Evolutionary conservation across 139 green algal species (phyloP), one percentile per base, ranked within the genome.

Genomic region (Picochlorum sp.): DNA sequence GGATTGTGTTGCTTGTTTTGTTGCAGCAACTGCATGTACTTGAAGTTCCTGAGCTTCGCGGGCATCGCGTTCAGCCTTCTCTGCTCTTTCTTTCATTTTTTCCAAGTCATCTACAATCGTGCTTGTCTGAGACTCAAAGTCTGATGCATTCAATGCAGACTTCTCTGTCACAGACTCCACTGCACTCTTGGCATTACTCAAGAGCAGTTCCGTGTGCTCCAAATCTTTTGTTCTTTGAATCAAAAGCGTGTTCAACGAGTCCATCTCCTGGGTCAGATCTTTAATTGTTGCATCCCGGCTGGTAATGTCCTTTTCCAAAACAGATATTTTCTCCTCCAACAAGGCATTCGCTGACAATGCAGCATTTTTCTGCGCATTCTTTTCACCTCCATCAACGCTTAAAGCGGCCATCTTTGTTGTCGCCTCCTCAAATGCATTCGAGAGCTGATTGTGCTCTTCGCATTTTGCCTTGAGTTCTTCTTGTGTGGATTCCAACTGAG

Each of bases 401-500:
- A 26, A 20, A 21, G 23, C 60, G 1, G 14, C 60, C 15, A 45
- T 15, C 23, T 57, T 44, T n/a, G 10, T 20, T 21, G 11, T 44
- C 2, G 31, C 23, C 21, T 44, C 60, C n/a, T 66, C 60, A 45
- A 66, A 57, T n/a, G 60, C 60, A 13, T 30, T 45, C 15, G n/a
- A 20, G 10, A 31, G 16, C 15, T 23, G 14, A 20, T 45, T 44
- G 9, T 56, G 60, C 28, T 44, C 15, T 20, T 14, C n/a, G n/a
- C 15, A 21, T 6, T 38, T 66, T 21, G 60, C 21, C 16, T 21
- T 18, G 15, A 21, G 14, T 47, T 67, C 55, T 21, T 28, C 51
- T 37, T 62, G 20, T 23, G 54, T 18, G 5, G 49, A 44, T 16
- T 34, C 55, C 57, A 76, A 30, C 62, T 72, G 63, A 56, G 23